A percentile compares a stretch with the other conserved stretches of the same genome.
Conservation (phyloP, 2,329 filamentous ascomycete species). For the Sporothrix schenckii region DNA sequence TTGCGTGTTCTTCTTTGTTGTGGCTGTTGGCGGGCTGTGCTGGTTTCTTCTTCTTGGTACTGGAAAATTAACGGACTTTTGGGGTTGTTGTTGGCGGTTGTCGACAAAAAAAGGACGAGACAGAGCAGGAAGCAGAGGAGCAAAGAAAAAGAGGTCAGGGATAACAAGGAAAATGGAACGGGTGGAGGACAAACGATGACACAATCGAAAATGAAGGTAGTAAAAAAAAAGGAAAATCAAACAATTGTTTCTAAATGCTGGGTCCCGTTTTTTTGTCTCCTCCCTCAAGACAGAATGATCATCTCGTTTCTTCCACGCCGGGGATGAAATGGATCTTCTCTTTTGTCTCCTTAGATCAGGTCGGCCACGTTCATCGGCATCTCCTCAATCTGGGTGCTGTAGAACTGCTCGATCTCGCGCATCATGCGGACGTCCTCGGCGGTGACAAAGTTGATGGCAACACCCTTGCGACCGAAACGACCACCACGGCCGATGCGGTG, state of each 20-base stretch:
- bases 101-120: neutral
- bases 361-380: conserved; percentile 96
- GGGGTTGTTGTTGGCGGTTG: conserved; percentile 5
- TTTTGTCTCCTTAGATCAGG: conserved; percentile 61
- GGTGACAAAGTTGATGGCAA: conserved; percentile 99
- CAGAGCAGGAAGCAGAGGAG: neutral
- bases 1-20: conserved; percentile 6
- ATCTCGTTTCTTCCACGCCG: neutral
- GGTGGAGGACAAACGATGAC: neutral
- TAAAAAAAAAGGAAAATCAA: conserved; percentile 11
- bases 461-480: conserved; percentile 99
- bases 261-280: neutral
- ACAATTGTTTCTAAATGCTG: conserved; percentile 24
- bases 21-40: conserved; percentile 20
- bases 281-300: neutral
- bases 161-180: neutral
- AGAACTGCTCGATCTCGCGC: conserved; percentile 99
- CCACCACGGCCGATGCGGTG: conserved; percentile 99
- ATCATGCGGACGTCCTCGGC: conserved; percentile 99
- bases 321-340: neutral
- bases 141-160: neutral
- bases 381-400: conserved; percentile 99
- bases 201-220: conserved; percentile 17
- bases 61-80: conserved; percentile 29
- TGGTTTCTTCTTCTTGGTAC: conserved; percentile 14